These are phyloP conservation scores for Marasmius oreades DNA, from an alignment of 1,284 basidiomycete genomes.

Conservation along the genomic window DNA sequence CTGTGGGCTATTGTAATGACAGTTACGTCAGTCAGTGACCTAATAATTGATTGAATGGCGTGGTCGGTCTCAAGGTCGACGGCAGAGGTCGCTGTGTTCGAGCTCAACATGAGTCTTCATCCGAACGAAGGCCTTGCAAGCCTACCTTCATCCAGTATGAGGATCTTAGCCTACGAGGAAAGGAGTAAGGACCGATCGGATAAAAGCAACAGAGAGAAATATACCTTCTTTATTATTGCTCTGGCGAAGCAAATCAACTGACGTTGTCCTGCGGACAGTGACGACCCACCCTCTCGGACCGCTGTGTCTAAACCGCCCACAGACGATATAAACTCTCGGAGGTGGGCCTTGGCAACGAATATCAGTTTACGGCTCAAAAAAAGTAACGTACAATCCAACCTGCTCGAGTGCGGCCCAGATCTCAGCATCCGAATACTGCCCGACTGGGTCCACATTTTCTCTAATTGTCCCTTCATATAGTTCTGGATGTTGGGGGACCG, in stretches of 20 bases:
- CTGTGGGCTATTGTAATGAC: conserved; percentile 87
- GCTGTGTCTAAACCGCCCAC: conserved; percentile 68
- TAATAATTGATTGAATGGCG: conserved; percentile 82
- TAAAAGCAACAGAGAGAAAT: background rate
- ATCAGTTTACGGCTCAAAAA: conserved; percentile 1
- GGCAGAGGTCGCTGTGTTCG: conserved; percentile 62
- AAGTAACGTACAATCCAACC: conserved; percentile 33
- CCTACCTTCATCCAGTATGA: conserved; percentile 87
- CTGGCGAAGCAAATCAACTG: conserved; percentile 84
- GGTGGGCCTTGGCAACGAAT: conserved; percentile 41
- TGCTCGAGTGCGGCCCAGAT: conserved; percentile 84
- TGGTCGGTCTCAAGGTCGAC: conserved; percentile 91
- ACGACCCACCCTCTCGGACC: conserved; percentile 80
- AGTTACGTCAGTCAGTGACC: conserved; percentile 64
- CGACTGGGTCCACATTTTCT: conserved; percentile 82
- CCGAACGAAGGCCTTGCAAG: conserved; percentile 2
- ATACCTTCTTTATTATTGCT: conserved; percentile 67
- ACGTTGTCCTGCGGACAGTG: conserved; percentile 81
- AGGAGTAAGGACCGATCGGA: background rate
- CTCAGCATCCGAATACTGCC: conserved; percentile 66
- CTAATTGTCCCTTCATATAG: conserved; percentile 85
- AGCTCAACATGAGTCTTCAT: conserved; percentile 5
- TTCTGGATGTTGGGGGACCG: conserved; percentile 84
- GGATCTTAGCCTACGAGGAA: conserved; percentile 62
- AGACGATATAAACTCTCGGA: conserved; percentile 73